phyloP scores from a whole-genome alignment of 2,329 filamentous ascomycete species.

The Thelonectria discophora region DNA sequence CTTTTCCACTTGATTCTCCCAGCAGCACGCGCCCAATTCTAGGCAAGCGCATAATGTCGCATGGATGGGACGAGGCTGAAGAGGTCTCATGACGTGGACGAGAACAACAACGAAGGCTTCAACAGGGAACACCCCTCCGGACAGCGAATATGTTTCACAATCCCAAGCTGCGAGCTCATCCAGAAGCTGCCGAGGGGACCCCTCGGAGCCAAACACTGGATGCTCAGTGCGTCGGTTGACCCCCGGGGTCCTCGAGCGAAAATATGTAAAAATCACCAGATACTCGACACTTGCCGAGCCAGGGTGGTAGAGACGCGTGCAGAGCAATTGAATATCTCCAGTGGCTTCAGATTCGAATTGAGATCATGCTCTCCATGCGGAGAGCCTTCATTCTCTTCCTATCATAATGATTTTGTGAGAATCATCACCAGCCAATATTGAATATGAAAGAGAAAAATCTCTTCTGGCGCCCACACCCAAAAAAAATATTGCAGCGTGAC shows the following conservation, averaged over 20 bases:
- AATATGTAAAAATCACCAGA: background rate
- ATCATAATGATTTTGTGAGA: constrained; percentile 65
- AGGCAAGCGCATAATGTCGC: background rate
- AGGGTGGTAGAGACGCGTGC: constrained; percentile 2
- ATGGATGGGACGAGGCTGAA: background rate
- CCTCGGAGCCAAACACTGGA: background rate
- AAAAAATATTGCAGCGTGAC: constrained; percentile 33
- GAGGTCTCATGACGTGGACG: constrained; percentile 15
- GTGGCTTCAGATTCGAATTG: constrained; percentile 70
- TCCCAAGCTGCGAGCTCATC: background rate
- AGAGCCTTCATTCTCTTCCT: constrained; percentile 74
- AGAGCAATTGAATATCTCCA: constrained; percentile 14
- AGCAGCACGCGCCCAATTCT: background rate
- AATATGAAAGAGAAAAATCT: constrained; percentile 44
- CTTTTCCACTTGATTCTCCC: background rate
- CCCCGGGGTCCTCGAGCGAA: background rate
- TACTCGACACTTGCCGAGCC: background rate
- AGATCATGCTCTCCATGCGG: constrained; percentile 66
- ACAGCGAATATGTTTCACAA: background rate
- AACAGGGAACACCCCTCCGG: constrained; percentile 4
- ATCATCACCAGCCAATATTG: constrained; percentile 69
- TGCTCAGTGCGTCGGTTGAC: background rate
- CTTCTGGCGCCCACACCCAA: constrained; percentile 25
- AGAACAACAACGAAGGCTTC: background rate
- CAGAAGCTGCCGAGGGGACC: background rate